phyloP scores from a whole-genome alignment of 2,329 filamentous ascomycete genomes.

The Claviceps sp. region DNA sequence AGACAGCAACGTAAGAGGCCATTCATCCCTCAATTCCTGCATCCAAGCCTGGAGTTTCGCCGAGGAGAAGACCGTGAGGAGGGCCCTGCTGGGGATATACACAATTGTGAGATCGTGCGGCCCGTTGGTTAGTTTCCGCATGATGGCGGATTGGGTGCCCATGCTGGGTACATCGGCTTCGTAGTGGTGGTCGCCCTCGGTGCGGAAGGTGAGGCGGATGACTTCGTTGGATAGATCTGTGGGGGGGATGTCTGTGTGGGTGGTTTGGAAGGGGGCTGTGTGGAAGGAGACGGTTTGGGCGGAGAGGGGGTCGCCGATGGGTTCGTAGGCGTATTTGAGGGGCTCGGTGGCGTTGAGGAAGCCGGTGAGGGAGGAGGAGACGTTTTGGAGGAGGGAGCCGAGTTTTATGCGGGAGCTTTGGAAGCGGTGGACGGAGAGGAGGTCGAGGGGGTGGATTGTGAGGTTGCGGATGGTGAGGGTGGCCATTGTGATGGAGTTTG shows the following conservation, averaged over 20 bases:
- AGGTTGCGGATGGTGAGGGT: conserved; percentile 69
- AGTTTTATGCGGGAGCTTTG: conserved; percentile 32
- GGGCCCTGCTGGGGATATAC: conserved; percentile 42
- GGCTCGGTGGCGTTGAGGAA: conserved; percentile 30
- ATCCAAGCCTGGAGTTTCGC: conserved; percentile 67
- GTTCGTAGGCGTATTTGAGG: conserved; percentile 16
- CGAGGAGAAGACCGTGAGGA: conserved; percentile 56
- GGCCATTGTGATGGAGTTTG: conserved; percentile 24
- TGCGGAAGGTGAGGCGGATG: conserved; percentile 61
- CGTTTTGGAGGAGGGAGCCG: conserved; percentile 30
- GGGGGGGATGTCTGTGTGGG: conserved; percentile 40
- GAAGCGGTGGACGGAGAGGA: conserved; percentile 64
- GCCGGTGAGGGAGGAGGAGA: conserved; percentile 28
- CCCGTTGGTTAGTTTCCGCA: conserved; percentile 40
- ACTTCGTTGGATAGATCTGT: conserved; percentile 49
- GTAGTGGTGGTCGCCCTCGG: conserved; percentile 37
- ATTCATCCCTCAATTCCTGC: conserved; percentile 56
- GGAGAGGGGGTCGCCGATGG: conserved; percentile 46
- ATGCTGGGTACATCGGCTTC: conserved; percentile 59
- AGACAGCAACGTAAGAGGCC: conserved; percentile 65
- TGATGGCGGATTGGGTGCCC: conserved; percentile 42
- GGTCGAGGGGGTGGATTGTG: conserved; percentile 56
- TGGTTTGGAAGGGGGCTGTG: conserved; percentile 55
- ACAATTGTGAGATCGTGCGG: conserved; percentile 50
- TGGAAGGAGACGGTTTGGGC: conserved; percentile 48